Base-by-base conservation (phyloP, 345 rosid species). In the Citrus trifoliata region DNA sequence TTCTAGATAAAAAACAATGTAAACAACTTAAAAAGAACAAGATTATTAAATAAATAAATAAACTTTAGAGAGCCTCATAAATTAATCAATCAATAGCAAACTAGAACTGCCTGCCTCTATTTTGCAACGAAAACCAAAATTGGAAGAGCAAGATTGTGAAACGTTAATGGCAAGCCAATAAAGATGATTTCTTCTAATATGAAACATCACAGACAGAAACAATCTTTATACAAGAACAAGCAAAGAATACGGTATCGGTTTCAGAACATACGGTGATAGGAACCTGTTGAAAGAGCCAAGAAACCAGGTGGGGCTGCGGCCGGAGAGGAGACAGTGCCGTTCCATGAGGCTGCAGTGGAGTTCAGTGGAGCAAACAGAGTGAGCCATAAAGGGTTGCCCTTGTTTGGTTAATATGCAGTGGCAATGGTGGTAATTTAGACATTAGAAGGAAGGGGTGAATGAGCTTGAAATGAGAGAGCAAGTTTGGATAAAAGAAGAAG, bases 261-360 rank as follows among this genome's bases (percentile, higher is more conserved):
- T 0, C 68, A 4, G 48, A 67, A 85, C 93, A 81, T 82, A 91
- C 96, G 89, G 88, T 27, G 90, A 83, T 5, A 86, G 80, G 70
- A 88, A 84, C 72, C 83, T 76, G 59, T 78, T 65, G n/a, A 9
- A 83, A 33, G 86, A 77, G 77, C 82, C 74, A 61, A 82, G 53
- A 37, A 82, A 71, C 84, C 85, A 86, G 46, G 90, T 79, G 70
- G 88, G 79, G 40, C 40, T 72, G 60, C 89, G 83, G 18, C 83
- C 79, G 69, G 78, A 78, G 75, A 88, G 84, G 10, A 71, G 73
- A 68, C 56, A 61, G 35, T 75, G 80, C 59, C 86, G 85, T 79
- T 88, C 89, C 98, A 93, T 91, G 81, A 82, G 73, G 64, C 24
- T 74, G 71, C 56, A 32, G 13, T 38, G 71, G 40, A 77, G 82